Evolutionary conservation across 345 rosid species (phyloP).

Genomic region (Cardamine occulta): DNA sequence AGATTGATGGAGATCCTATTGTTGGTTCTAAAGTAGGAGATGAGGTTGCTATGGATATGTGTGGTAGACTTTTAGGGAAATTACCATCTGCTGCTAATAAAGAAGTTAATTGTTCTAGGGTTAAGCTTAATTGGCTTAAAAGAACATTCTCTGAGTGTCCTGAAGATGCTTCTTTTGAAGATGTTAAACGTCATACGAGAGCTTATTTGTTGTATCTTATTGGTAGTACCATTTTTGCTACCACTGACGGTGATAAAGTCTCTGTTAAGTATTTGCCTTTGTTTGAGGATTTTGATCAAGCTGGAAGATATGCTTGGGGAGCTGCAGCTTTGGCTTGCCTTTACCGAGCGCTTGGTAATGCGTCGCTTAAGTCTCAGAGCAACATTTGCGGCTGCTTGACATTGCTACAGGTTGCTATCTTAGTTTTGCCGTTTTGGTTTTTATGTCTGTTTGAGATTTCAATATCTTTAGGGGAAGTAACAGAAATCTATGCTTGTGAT

Average conservation of each 20-base stretch:
- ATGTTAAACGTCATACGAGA: constrained; percentile 57
- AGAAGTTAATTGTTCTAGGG: constrained; percentile 77
- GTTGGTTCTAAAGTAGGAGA: constrained; percentile 56
- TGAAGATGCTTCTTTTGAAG: constrained; percentile 57
- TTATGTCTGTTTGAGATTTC: constrained; percentile 5
- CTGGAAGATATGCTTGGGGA: constrained; percentile 78
- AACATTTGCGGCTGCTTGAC: constrained; percentile 83
- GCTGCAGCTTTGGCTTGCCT: constrained; percentile 74
- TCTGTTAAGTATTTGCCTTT: constrained; percentile 81
- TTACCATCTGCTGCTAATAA: constrained; percentile 57
- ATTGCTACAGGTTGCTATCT: constrained; percentile 60
- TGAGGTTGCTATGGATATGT: constrained; percentile 47
- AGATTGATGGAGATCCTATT: constrained; percentile 73
- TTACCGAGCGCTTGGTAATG: constrained; percentile 57
- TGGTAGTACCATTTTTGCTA: constrained; percentile 79
- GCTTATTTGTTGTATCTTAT: constrained; percentile 76
- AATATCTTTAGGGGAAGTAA: not conserved
- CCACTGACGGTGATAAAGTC: constrained; percentile 81
- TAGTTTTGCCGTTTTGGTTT: not conserved
- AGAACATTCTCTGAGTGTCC: constrained; percentile 66
- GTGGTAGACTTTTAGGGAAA: constrained; percentile 60
- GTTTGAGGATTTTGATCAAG: constrained; percentile 67
- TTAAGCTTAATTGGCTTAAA: constrained; percentile 80
- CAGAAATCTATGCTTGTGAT: not conserved
- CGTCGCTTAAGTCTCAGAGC: constrained; percentile 73